phyloP scores from a whole-genome alignment of 306 rosid species.

The Trifolium dubium region DNA sequence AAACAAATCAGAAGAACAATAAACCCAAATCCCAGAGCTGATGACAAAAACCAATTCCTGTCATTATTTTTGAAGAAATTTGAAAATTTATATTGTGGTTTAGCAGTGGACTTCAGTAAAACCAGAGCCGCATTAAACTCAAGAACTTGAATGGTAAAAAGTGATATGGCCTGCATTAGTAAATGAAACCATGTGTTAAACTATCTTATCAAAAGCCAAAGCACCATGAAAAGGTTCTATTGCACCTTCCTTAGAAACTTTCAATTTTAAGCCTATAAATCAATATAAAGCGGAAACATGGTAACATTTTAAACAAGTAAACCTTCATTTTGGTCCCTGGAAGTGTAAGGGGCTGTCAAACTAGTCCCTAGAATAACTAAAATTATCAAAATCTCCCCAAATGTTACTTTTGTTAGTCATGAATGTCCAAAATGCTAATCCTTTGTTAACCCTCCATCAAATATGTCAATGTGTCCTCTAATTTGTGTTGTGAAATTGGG shows the following conservation, averaged over 20 bases:
- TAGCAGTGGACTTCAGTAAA: slow-evolving; percentile 69
- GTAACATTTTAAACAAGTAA: neutral
- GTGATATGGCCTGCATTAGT: slow-evolving; percentile 60
- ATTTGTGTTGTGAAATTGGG: too few species aligned
- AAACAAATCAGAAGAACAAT: slow-evolving; percentile 59
- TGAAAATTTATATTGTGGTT: slow-evolving; percentile 52
- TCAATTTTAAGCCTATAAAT: neutral
- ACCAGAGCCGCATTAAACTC: slow-evolving; percentile 62
- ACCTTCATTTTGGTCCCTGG: too few species aligned
- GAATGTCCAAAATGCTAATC: too few species aligned
- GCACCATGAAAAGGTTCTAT: neutral
- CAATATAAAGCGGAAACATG: neutral
- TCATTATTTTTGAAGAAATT: slow-evolving; percentile 50
- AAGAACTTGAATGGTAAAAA: slow-evolving; percentile 63
- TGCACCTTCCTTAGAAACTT: neutral
- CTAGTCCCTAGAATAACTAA: too few species aligned
- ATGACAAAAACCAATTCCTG: slow-evolving; percentile 73
- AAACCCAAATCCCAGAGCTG: slow-evolving; percentile 70
- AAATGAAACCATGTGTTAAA: slow-evolving; percentile 14
- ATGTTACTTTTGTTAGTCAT: too few species aligned
- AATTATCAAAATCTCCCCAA: too few species aligned
- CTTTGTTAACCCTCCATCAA: too few species aligned
- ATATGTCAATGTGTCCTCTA: too few species aligned
- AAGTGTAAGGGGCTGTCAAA: too few species aligned
- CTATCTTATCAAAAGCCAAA: neutral